Percentiles rank a stretch among this genome's conserved stretches.
Conservation (phyloP, 2,329 filamentous ascomycete genomes). For the Aureobasidium sp. region DNA sequence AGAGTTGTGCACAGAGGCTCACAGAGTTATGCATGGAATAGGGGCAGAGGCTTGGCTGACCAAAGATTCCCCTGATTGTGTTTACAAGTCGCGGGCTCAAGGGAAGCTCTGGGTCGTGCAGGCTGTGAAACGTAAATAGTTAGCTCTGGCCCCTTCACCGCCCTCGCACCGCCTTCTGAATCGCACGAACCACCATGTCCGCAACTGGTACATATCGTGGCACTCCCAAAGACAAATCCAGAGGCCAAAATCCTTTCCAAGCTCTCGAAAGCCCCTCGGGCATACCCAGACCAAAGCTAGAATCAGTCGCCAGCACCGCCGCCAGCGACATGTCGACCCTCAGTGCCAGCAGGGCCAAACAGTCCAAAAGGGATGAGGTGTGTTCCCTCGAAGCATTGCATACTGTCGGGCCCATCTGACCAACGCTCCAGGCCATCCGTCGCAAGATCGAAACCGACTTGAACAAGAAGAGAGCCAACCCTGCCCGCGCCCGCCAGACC, state of each 20-base stretch:
- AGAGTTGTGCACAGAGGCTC: no score
- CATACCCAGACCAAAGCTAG: constrained; percentile 60
- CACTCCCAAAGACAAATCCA: constrained; percentile 58
- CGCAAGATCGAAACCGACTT: constrained; percentile 95
- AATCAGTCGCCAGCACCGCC: constrained; percentile 43
- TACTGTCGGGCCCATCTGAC: background rate
- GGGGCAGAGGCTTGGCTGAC: background rate
- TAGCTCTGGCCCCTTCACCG: constrained; percentile 9
- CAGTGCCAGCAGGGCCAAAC: constrained; percentile 91
- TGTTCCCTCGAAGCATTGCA: background rate
- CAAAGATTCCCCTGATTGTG: constrained; percentile 3
- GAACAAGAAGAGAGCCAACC: constrained; percentile 88
- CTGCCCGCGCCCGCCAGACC: constrained; percentile 68
- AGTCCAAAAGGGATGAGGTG: constrained; percentile 98
- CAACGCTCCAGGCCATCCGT: constrained; percentile 69
- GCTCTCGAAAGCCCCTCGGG: constrained; percentile 52
- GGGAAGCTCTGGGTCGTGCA: background rate
- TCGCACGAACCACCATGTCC: constrained; percentile 41
- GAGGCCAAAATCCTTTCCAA: constrained; percentile 49
- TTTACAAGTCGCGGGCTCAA: constrained; percentile 1
- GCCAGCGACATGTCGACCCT: constrained; percentile 60
- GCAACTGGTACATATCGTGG: constrained; percentile 57
- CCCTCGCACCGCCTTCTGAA: constrained; percentile 12
- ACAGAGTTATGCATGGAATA: background rate
- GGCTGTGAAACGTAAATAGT: constrained; percentile 3